Base-by-base conservation (phyloP, 169 alveolate species). In the Plasmodium malariae region DNA sequence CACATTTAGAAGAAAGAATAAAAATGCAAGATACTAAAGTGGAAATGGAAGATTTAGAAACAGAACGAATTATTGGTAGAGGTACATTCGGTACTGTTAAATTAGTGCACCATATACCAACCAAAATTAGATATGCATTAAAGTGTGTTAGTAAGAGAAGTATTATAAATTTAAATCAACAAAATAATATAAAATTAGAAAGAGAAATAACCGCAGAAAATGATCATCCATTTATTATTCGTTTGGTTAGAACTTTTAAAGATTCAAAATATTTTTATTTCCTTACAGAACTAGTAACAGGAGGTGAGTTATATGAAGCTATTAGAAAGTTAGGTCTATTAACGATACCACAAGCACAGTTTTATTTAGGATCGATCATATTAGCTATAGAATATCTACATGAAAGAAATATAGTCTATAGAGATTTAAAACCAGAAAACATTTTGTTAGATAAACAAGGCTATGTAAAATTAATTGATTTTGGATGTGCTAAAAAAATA, bases 361-460 rank as follows among this genome's bases (percentile, higher is more conserved):
- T 98, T 92, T 97, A 97, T 87, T 87, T 96, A 34, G 98, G 98
- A 14, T 96, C 98, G 9, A 92, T 97, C 48, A 92, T 97, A 2
- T 87, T 95, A 55, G 98, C 98, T 11, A 88, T 98, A 19, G 98
- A 98, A 72, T 97, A 97, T 87, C 76, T 98, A 57, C 99, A 98
- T 85, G 99, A 96, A 60, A 90, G 98, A 26, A 95, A 97, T 69
- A 96, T 98, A 76, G 97, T 98, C 7, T 97, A 98, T 93, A 54
- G 99, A 80, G 98, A 98, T 92, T 91, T 98, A 43, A 98, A 98
- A 89, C 99, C 99, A 12, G 99, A 98, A 91, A 98, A 98, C 91
- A 96, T 98, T n/a, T 94, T 98, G 86, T 94, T 98, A 63, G 99
- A 97, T 88, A 95, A 96, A 54, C 98, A 98, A 71, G 99, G 99